phyloP scores from a whole-genome alignment of 2,329 filamentous ascomycete genomes.

The Fusarium sp. region DNA sequence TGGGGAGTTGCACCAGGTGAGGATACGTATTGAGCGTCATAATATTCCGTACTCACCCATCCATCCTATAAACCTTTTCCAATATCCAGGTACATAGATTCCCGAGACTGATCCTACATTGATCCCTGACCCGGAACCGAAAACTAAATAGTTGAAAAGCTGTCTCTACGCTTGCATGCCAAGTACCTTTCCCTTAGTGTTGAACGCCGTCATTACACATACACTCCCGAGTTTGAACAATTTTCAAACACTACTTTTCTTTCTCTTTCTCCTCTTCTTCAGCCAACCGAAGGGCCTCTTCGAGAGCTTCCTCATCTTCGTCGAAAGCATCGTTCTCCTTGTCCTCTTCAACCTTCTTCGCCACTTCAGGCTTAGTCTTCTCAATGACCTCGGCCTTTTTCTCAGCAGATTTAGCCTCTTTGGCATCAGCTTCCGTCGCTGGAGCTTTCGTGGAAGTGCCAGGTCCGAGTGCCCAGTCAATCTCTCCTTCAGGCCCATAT shows the following conservation, averaged over 20 bases:
- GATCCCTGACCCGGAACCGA: slow-evolving; percentile 13
- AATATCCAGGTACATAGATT: slow-evolving; percentile 27
- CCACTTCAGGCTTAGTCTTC: slow-evolving; percentile 26
- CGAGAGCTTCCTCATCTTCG: slow-evolving; percentile 52
- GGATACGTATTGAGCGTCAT: neutral
- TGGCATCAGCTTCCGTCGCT: slow-evolving; percentile 35
- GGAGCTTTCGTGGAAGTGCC: slow-evolving; percentile 49
- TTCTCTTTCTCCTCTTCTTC: slow-evolving; percentile 43
- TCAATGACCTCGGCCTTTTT: slow-evolving; percentile 44
- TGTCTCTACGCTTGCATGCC: slow-evolving; percentile 7
- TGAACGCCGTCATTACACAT: slow-evolving; percentile 33
- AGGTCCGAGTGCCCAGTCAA: slow-evolving; percentile 80
- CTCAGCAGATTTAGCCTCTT: slow-evolving; percentile 31
- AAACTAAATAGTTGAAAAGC: slow-evolving; percentile 13
- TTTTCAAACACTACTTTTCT: slow-evolving; percentile 20
- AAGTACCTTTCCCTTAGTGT: slow-evolving; percentile 11
- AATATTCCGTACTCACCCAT: slow-evolving; percentile 3
- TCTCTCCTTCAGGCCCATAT: slow-evolving; percentile 82
- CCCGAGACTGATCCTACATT: slow-evolving; percentile 21
- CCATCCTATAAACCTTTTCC: slow-evolving; percentile 4
- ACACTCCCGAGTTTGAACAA: slow-evolving; percentile 12
- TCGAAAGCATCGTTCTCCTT: slow-evolving; percentile 45
- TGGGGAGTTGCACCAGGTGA: neutral
- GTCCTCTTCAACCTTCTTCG: slow-evolving; percentile 24
- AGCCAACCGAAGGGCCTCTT: slow-evolving; percentile 49